Base-by-base conservation (phyloP, 2,329 filamentous ascomycete species). In the Beauveria varroae region DNA sequence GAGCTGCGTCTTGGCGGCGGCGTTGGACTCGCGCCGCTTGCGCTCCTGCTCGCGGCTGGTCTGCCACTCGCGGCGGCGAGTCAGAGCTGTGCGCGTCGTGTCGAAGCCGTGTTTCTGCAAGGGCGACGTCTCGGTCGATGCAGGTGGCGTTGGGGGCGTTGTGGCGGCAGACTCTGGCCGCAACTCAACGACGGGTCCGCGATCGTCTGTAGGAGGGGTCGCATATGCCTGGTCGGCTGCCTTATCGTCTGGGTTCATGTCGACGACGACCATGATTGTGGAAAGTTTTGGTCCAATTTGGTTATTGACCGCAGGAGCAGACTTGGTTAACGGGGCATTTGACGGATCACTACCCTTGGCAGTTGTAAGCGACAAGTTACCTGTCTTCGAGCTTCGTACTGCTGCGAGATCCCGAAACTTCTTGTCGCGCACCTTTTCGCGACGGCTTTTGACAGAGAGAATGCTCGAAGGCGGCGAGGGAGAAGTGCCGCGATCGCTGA, bases 321-420 rank as follows among this genome's bases (percentile, higher is more conserved):
- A 58, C 40, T 65, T 43, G 22, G 20, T 20, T 5, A 40, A n/a
- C 1, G 24, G 14, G 5, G 18, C 6, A 5, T 6, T 12, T 2
- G 49, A 3, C 24, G n/a, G 49, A 10, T 41, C 40, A n/a, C 18
- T 37, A 12, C n/a, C 40, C 14, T 46, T 50, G n/a, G 16, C 7
- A 18, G 7, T 8, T 40, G 50, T 18, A 22, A 41, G 41, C 5
- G 58, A 55, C 20, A 41, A 14, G 3, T 14, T 49, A 10, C 16
- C 30, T 8, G 28, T 7, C 5, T 62, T 57, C 4, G 44, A 49
- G 28, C 37, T 64, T 8, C 69, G 66, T 5, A 70, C 63, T 5
- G 72, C 71, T 61, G 77, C 74, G 62, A 78, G 70, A 40, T 78
- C 76, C 18, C 74, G 69, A 57, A 70, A 69, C 63, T 76, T 78